Evolutionary conservation across 441 rosid genomes (phyloP), one percentile per base, ranked within the genome.

Genomic region (Croton setiger): DNA sequence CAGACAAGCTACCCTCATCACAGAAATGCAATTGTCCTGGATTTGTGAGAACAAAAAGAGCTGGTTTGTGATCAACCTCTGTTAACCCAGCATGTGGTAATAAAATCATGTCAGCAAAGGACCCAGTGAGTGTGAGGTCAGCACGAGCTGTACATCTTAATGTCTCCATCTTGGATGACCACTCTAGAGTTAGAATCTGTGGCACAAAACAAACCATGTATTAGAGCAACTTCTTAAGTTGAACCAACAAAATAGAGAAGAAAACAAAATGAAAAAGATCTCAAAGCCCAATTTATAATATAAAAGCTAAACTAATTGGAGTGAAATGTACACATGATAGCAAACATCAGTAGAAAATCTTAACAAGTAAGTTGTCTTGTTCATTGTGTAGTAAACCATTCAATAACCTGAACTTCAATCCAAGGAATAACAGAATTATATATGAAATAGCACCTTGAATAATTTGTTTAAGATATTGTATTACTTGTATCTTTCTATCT

Each of bases 11-110:
- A 66, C 68, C 72, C 55, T 72, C 82, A 73, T 84, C 85, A 53
- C 74, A 86, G 62, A 81, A 75, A 81, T 83, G 87, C 72, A 88
- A 71, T 68, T 84, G 79, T 74, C 93, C 93, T 5, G 90, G 88
- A 54, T 79, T 86, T 73, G 90, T 79, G 81, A 86, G 78, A 36
- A 86, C 79, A 76, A 80, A 79, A 31, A 84, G 72, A 73, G 75
- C 80, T 49, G 85, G 79, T 72, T 74, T 76, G 60, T 67, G 73
- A 71, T 74, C 76, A 48, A 55, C 72, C 64, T 60, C 75, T 8
- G 74, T 69, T 65, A 76, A 68, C 78, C 82, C 83, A 67, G 69
- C 73, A 73, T 72, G 82, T 23, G 90, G 80, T 69, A 80, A 68
- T 67, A 85, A 72, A 74, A 83, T 67, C 84, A 83, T 83, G 77